Conservation (phyloP, 2,329 filamentous ascomycete species). For the Macroventuria anomochaeta region DNA sequence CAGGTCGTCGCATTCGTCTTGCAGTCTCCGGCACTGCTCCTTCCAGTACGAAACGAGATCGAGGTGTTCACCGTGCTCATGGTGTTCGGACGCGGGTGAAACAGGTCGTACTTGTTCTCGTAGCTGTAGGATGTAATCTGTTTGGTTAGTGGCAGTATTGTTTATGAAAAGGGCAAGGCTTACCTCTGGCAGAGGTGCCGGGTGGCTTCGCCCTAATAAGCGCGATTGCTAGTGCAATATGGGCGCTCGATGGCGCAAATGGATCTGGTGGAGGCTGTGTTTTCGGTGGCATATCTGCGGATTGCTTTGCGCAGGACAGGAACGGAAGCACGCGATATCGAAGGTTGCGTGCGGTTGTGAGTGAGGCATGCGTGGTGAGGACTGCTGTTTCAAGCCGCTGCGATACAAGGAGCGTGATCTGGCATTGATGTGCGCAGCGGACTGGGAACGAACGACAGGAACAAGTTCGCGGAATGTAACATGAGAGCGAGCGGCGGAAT, state of each 20-base stretch:
- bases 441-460: too few relatives aligned
- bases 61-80: conserved; percentile 42
- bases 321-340: neutral
- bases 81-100: conserved; percentile 25
- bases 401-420: neutral
- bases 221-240: conserved; percentile 45
- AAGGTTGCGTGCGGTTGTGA: neutral
- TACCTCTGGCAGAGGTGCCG: conserved; percentile 42
- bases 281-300: conserved; percentile 4
- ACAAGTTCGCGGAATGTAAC: neutral
- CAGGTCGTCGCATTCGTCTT: conserved; percentile 34
- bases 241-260: conserved; percentile 29
- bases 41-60: conserved; percentile 52
- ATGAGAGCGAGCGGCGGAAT: neutral
- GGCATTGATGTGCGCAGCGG: neutral
- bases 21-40: conserved; percentile 29
- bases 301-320: neutral
- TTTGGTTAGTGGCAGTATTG: neutral
- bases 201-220: conserved; percentile 50
- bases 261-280: neutral
- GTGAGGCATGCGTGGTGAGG: neutral
- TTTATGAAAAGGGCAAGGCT: too few relatives aligned
- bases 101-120: conserved; percentile 43
- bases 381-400: neutral
- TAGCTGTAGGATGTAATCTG: conserved; percentile 46